These are phyloP conservation scores for Chaetomiaceae sp. DNA, from an alignment of 2,329 filamentous ascomycete genomes.

Conservation along the genomic window DNA sequence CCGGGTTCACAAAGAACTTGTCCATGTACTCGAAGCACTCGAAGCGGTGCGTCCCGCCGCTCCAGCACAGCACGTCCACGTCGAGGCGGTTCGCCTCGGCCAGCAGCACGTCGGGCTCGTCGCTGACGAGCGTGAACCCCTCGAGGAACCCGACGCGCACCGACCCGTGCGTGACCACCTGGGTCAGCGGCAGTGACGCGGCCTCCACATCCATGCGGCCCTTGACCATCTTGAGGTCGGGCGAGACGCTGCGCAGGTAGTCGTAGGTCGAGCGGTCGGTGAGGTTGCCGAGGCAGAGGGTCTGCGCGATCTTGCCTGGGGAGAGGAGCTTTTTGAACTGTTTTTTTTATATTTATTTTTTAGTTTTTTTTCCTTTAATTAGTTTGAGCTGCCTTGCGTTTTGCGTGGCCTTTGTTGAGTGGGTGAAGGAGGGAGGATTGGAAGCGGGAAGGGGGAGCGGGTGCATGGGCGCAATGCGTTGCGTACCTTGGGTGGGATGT, in stretches of 20 bases:
- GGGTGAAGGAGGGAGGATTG: slow-evolving; percentile 1
- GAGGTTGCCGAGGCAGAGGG: slow-evolving; percentile 74
- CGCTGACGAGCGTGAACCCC: slow-evolving; percentile 64
- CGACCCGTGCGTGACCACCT: slow-evolving; percentile 62
- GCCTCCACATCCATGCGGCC: slow-evolving; percentile 65
- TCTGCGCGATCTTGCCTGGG: slow-evolving; percentile 78
- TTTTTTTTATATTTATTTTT: too few species aligned
- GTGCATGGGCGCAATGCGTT: neutral
- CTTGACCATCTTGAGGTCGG: slow-evolving; percentile 67
- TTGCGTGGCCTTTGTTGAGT: slow-evolving; percentile 1
- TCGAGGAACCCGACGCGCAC: slow-evolving; percentile 64
- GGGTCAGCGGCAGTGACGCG: slow-evolving; percentile 59
- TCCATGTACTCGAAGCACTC: slow-evolving; percentile 71
- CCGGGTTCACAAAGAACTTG: slow-evolving; percentile 69
- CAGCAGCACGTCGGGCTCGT: slow-evolving; percentile 61
- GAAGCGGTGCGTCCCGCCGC: slow-evolving; percentile 61
- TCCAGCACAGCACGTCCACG: slow-evolving; percentile 64
- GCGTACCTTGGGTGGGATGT: slow-evolving; percentile 81
- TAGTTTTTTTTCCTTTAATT: too few species aligned
- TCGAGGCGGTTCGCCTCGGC: slow-evolving; percentile 65
- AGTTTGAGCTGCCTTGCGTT: too few species aligned
- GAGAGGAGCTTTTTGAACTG: slow-evolving; percentile 84
- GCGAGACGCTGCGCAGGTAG: slow-evolving; percentile 69
- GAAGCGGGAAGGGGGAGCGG: slow-evolving; percentile 2
- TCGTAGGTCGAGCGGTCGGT: slow-evolving; percentile 78